Conservation (phyloP, 805 yeast genomes). For the Kodamaea kakaduensis region DNA sequence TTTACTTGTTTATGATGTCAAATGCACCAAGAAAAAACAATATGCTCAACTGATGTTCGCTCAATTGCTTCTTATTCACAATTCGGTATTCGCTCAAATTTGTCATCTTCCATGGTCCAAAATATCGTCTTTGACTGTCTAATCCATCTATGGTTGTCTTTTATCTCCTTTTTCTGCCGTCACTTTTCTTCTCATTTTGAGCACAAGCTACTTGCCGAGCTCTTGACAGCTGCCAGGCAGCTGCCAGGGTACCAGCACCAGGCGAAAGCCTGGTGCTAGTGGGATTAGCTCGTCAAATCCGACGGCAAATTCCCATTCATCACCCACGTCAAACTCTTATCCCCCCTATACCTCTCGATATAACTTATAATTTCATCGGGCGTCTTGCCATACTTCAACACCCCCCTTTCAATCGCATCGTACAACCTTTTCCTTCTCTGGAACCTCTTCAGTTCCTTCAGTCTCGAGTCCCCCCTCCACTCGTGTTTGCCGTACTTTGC, state of each 20-base stretch:
- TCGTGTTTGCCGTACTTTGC: slow-evolving; percentile 40
- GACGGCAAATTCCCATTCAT: slow-evolving; percentile 44
- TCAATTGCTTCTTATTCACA: too few species aligned
- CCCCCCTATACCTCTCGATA: slow-evolving; percentile 41
- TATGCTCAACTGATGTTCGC: too few species aligned
- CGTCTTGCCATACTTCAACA: slow-evolving; percentile 35
- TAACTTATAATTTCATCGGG: slow-evolving; percentile 38
- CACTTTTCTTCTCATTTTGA: too few species aligned
- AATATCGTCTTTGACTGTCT: too few species aligned
- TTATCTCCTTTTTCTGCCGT: background rate
- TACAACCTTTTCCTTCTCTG: slow-evolving; percentile 42
- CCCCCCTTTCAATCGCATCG: slow-evolving; percentile 41
- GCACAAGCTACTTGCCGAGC: too few species aligned
- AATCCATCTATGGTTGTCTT: background rate
- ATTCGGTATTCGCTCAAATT: too few species aligned
- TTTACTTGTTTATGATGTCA: too few species aligned
- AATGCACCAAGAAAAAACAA: too few species aligned
- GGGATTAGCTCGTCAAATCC: slow-evolving; percentile 23
- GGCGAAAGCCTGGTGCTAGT: too few species aligned
- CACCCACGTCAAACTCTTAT: slow-evolving; percentile 43
- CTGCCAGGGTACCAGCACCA: too few species aligned
- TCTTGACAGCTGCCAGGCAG: too few species aligned
- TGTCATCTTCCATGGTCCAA: too few species aligned
- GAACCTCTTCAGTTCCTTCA: slow-evolving; percentile 41
- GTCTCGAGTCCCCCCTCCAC: slow-evolving; percentile 45